phyloP scores from a whole-genome alignment of 176 grass and related monocot genomes.

The Raddia distichophylla region DNA sequence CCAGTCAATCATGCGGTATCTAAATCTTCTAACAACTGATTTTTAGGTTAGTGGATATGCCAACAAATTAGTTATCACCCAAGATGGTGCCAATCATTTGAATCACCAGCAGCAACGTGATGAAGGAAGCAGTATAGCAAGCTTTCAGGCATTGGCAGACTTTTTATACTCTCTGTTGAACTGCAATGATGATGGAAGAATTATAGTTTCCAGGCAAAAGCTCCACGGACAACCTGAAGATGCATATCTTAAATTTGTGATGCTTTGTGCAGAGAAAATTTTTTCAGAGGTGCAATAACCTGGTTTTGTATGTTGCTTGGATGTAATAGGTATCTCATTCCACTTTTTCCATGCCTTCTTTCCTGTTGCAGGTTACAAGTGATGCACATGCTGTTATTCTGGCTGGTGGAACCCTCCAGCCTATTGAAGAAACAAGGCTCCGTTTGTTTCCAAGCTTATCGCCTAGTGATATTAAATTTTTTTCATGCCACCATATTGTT shows the following conservation, averaged over 20 bases:
- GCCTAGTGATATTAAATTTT: slow-evolving; percentile 65
- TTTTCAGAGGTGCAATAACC: slow-evolving; percentile 70
- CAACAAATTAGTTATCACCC: slow-evolving; percentile 50
- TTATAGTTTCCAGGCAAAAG: slow-evolving; percentile 65
- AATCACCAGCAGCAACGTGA: slow-evolving; percentile 28
- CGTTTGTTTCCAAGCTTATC: slow-evolving; percentile 66
- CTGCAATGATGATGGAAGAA: slow-evolving; percentile 81
- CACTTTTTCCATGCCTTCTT: not conserved
- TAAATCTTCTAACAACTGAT: slow-evolving; percentile 1
- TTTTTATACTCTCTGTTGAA: slow-evolving; percentile 72
- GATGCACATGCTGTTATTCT: slow-evolving; percentile 78
- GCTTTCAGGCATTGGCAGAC: slow-evolving; percentile 71
- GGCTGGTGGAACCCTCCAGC: slow-evolving; percentile 89
- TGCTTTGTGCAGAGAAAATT: slow-evolving; percentile 86
- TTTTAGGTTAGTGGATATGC: slow-evolving; percentile 83
- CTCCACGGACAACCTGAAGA: slow-evolving; percentile 60
- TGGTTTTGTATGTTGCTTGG: slow-evolving; percentile 16
- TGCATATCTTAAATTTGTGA: slow-evolving; percentile 86
- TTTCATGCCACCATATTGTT: slow-evolving; percentile 93
- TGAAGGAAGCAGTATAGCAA: slow-evolving; percentile 75
- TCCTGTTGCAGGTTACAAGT: slow-evolving; percentile 53
- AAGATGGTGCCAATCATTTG: slow-evolving; percentile 38
- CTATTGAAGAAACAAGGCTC: slow-evolving; percentile 96
- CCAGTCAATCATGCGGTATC: not conserved
- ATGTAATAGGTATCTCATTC: not conserved